Percentiles rank a stretch among this genome's conserved stretches.
phyloP scores from a whole-genome alignment of 1,139 yeast species.

The Blastobotrys ciferrii region DNA sequence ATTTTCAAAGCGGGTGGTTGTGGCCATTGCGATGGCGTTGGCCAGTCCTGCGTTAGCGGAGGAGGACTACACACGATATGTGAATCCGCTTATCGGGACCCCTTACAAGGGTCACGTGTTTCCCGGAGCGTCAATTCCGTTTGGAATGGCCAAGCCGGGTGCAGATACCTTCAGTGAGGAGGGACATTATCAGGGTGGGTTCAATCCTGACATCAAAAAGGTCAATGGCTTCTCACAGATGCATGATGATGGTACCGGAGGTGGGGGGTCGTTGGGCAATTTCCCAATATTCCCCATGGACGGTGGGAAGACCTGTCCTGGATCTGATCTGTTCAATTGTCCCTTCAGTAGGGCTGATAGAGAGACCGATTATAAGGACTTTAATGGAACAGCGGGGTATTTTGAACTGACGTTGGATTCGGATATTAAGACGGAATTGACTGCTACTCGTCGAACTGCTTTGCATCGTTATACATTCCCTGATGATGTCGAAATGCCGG shows the following conservation, averaged over 20 bases:
- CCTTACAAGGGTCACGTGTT: slow-evolving; percentile 41
- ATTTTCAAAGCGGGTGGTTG: background rate
- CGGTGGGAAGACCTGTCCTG: slow-evolving; percentile 5
- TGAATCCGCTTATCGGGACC: slow-evolving; percentile 33
- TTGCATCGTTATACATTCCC: slow-evolving; percentile 14
- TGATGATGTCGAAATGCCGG: slow-evolving; percentile 2
- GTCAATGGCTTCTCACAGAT: slow-evolving; percentile 42
- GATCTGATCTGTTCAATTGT: slow-evolving; percentile 10
- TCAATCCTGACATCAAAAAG: slow-evolving; percentile 34
- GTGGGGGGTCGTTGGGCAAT: slow-evolving; percentile 31
- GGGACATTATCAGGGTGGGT: slow-evolving; percentile 41
- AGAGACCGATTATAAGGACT: slow-evolving; percentile 6
- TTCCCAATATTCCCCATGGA: slow-evolving; percentile 16
- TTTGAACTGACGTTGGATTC: slow-evolving; percentile 9
- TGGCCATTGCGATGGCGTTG: slow-evolving; percentile 4
- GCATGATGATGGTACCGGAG: slow-evolving; percentile 46
- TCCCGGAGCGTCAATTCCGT: slow-evolving; percentile 43
- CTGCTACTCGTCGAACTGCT: slow-evolving; percentile 14
- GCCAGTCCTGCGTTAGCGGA: background rate
- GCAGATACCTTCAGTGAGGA: slow-evolving; percentile 35
- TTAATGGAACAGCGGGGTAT: slow-evolving; percentile 14
- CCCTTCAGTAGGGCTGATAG: slow-evolving; percentile 9
- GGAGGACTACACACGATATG: slow-evolving; percentile 15
- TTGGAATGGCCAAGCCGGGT: slow-evolving; percentile 45
- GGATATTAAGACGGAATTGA: slow-evolving; percentile 12